phyloP scores from a whole-genome alignment of 345 rosid species.

The Dipteronia dyeriana region DNA sequence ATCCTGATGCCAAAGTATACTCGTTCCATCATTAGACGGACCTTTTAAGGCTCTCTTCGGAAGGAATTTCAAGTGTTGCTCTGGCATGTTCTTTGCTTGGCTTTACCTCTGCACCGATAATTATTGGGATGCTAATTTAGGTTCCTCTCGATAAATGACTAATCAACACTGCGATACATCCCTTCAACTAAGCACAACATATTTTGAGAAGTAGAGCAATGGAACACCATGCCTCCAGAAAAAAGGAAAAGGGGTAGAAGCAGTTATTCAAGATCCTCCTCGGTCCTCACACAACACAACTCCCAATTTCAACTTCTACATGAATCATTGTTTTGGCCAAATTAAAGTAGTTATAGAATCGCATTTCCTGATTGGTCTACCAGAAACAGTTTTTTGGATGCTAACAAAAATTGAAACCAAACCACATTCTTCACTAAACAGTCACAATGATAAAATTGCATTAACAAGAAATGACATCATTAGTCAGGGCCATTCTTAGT shows the following conservation, averaged over 20 bases:
- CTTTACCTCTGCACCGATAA: slow-evolving; percentile 63
- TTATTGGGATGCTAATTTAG: not conserved
- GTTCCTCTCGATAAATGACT: too few relatives aligned
- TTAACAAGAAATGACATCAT: too few relatives aligned
- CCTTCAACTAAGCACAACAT: not conserved
- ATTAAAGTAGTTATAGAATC: too few relatives aligned
- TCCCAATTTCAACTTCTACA: too few relatives aligned
- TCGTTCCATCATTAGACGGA: slow-evolving; percentile 33
- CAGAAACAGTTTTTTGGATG: too few relatives aligned
- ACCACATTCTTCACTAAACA: not conserved
- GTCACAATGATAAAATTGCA: not conserved
- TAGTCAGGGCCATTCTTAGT: not conserved
- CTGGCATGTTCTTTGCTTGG: slow-evolving; percentile 75
- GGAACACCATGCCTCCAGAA: not conserved
- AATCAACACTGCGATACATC: too few relatives aligned
- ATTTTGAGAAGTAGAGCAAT: not conserved
- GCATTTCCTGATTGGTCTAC: not conserved
- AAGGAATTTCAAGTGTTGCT: slow-evolving; percentile 80
- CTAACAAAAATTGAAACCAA: not conserved
- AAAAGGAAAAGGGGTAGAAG: too few relatives aligned
- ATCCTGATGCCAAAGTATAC: not conserved
- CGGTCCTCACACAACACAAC: too few relatives aligned
- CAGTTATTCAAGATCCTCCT: too few relatives aligned
- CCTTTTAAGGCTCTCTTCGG: slow-evolving; percentile 64
- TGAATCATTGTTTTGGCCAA: too few relatives aligned